phyloP scores from a whole-genome alignment of 441 rosid species.

The Croton setiger region DNA sequence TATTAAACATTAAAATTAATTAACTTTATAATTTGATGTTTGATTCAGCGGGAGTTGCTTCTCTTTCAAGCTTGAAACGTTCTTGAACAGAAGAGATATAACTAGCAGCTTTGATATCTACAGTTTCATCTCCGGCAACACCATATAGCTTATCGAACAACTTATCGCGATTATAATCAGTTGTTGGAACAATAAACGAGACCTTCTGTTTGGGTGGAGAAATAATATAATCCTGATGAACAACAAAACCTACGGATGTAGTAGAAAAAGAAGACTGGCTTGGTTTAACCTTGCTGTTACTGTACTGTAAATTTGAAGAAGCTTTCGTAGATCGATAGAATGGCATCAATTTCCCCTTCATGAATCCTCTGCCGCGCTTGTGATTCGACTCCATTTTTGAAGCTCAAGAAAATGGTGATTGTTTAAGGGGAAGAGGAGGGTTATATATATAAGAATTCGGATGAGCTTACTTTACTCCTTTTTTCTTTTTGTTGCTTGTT shows the following conservation, averaged over 20 bases:
- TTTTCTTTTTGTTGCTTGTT: too few relatives aligned
- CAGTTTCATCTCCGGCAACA: slow-evolving; percentile 35
- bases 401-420: slow-evolving; percentile 1
- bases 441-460: slow-evolving; percentile 27
- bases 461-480: background rate
- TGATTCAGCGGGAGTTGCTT: slow-evolving; percentile 23
- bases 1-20: too few relatives aligned
- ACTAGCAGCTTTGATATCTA: slow-evolving; percentile 43
- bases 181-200: slow-evolving; percentile 31
- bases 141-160: slow-evolving; percentile 33
- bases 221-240: slow-evolving; percentile 33
- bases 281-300: slow-evolving; percentile 28
- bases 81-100: slow-evolving; percentile 54
- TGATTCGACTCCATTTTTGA: slow-evolving; percentile 37
- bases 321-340: slow-evolving; percentile 35
- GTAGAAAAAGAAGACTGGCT: slow-evolving; percentile 26
- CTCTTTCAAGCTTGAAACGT: slow-evolving; percentile 60
- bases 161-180: slow-evolving; percentile 15
- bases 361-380: slow-evolving; percentile 49
- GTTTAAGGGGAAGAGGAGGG: slow-evolving; percentile 4
- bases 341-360: slow-evolving; percentile 51
- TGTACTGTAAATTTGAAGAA: slow-evolving; percentile 28
- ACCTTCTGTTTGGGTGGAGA: slow-evolving; percentile 33
- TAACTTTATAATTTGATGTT: slow-evolving; percentile 18
- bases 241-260: slow-evolving; percentile 25